phyloP scores from a whole-genome alignment of 2,329 filamentous ascomycete species.

The Aspergillus costaricaensis region DNA sequence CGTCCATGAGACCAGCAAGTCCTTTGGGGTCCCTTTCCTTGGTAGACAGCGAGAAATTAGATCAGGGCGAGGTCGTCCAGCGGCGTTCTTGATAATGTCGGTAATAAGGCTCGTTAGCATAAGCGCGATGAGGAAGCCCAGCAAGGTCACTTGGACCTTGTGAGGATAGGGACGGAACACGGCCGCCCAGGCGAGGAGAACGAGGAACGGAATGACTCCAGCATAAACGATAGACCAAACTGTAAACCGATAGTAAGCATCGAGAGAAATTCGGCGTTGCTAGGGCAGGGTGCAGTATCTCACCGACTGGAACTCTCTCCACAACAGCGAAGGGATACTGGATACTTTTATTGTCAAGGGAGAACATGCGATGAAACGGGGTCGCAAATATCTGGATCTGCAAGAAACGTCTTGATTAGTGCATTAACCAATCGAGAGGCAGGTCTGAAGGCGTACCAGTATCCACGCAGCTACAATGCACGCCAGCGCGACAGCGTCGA shows the following conservation, averaged over 20 bases:
- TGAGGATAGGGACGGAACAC: conserved; percentile 65
- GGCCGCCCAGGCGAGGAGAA: conserved; percentile 68
- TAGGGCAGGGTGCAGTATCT: conserved; percentile 33
- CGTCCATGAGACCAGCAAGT: conserved; percentile 53
- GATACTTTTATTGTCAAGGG: conserved; percentile 78
- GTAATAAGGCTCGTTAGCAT: conserved; percentile 80
- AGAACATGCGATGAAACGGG: conserved; percentile 95
- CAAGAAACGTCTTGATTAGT: background rate
- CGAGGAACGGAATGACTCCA: conserved; percentile 66
- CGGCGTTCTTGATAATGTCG: conserved; percentile 86
- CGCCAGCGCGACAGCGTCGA: conserved; percentile 80
- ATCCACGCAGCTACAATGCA: conserved; percentile 67
- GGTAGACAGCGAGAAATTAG: conserved; percentile 86
- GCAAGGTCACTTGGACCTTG: conserved; percentile 81
- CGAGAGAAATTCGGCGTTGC: background rate
- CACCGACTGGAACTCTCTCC: conserved; percentile 79
- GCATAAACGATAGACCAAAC: conserved; percentile 78
- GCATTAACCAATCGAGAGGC: background rate
- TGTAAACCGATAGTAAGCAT: conserved; percentile 17
- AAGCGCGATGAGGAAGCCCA: conserved; percentile 77
- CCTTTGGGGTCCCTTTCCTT: conserved; percentile 55
- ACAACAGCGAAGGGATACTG: conserved; percentile 81
- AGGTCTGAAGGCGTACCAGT: conserved; percentile 25
- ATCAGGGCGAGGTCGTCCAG: conserved; percentile 82
- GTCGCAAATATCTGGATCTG: conserved; percentile 69